Base-by-base conservation (phyloP, 305 asterid species). In the Fraxinus sp. region DNA sequence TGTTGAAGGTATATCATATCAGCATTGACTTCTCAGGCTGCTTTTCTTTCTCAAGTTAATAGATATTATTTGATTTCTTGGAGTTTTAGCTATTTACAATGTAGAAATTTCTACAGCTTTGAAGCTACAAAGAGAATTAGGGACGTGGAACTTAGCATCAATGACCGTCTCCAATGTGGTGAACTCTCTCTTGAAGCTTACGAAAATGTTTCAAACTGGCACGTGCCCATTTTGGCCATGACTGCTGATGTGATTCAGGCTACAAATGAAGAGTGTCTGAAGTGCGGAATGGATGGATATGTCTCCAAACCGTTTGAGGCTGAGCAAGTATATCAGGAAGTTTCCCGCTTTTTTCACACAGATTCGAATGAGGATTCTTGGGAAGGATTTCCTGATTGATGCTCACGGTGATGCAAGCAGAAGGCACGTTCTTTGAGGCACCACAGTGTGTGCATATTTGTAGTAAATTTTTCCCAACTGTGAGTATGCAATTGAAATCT, bases 161-260 rank as follows among this genome's bases (percentile, higher is more conserved):
- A 89, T 84, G 76, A 75, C 10, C 84, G 89, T 4, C 84, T 93
- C 82, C 84, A 84, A 70, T 20, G 78, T 16, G 95, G 97, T 44
- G 94, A 90, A 44, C 84, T 87, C 82, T 79, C 87, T 0, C 55
- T 41, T 8, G 92, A 90, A 83, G 91, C 85, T 52, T 83, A 84
- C 33, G 84, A 83, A 32, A 88, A 89, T 37, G 77, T 86, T 39
- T 81, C 97, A 41, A 90, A 82, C 77, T 95, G 99, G 99, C 98
- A 93, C 49, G 95, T 95, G 49, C 97, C 97, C 18, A 93, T 97
- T 82, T 81, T 97, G 86, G 99, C 99, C 79, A 97, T 97, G 98
- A 97, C 99, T 0, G 99, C 99, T 10, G 98, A 97, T 13, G 99
- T 97, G 62, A 90, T 97, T 88, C 98, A 95, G 80, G 99, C 98